A percentile compares a stretch with the other conserved stretches of the same genome.
Conservation (phyloP, 169 alveolate species). For the Toxoplasma gondii region DNA sequence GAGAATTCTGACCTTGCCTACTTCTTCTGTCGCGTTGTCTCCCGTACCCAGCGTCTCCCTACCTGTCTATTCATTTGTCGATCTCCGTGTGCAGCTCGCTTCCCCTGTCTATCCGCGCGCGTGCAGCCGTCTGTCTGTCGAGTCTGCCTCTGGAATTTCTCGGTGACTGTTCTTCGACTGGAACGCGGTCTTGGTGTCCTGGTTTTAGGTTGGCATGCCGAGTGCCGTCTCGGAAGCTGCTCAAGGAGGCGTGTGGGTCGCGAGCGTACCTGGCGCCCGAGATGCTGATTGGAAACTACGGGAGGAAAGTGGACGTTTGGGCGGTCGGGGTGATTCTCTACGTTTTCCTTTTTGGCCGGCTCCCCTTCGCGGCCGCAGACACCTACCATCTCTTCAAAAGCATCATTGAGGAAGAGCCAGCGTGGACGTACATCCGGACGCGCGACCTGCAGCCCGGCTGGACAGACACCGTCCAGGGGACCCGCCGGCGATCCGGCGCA, state of each 20-base stretch:
- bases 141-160: not conserved
- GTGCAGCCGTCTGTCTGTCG: not conserved
- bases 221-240: not conserved
- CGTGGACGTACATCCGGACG: constrained; percentile 36
- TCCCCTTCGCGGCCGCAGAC: constrained; percentile 28
- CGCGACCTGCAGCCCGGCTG: not conserved
- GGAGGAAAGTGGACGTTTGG: constrained; percentile 49
- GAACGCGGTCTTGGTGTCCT: not conserved
- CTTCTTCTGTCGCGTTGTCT: too few relatives aligned
- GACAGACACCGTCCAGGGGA: too few relatives aligned
- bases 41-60: not conserved
- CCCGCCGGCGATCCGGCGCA: too few relatives aligned
- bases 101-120: not conserved
- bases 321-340: constrained; percentile 42
- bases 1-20: too few relatives aligned
- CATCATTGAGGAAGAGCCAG: constrained; percentile 29
- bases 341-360: constrained; percentile 38
- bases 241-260: constrained; percentile 45
- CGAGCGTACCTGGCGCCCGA: constrained; percentile 41
- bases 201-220: constrained; percentile 23
- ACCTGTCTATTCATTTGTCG: not conserved
- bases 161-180: not conserved
- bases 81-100: not conserved
- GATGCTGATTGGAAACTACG: constrained; percentile 41
- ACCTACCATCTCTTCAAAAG: constrained; percentile 14